These are phyloP conservation scores for Coemansia sp. DNA, from an alignment of 192 early-diverging fungal species.

Conservation along the genomic window DNA sequence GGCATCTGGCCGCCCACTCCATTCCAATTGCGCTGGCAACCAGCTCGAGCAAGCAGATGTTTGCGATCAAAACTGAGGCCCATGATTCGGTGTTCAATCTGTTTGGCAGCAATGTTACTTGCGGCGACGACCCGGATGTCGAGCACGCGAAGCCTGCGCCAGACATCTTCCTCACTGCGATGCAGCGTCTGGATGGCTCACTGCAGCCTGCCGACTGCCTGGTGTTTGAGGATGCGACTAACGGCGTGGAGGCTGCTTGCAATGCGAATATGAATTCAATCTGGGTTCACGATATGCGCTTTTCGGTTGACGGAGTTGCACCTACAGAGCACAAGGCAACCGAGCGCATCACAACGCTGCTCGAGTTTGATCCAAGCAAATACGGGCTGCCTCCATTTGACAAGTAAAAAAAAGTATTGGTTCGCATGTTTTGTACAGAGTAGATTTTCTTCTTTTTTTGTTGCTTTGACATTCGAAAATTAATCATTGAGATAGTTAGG, in stretches of 20 bases:
- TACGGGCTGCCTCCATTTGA: slow-evolving; percentile 61
- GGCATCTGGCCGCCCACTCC: slow-evolving; percentile 66
- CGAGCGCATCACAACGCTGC: slow-evolving; percentile 60
- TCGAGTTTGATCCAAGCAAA: slow-evolving; percentile 64
- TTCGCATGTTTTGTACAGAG: background rate
- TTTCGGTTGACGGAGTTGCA: slow-evolving; percentile 44
- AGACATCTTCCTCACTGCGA: slow-evolving; percentile 83
- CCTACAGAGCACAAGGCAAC: slow-evolving; percentile 55
- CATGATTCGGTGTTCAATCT: slow-evolving; percentile 71
- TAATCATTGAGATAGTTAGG: too few relatives aligned
- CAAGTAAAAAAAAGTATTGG: background rate
- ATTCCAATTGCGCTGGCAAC: slow-evolving; percentile 85
- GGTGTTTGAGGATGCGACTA: slow-evolving; percentile 91
- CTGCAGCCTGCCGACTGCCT: slow-evolving; percentile 60
- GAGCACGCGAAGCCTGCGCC: slow-evolving; percentile 84
- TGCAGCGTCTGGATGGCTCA: slow-evolving; percentile 55
- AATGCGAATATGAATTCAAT: slow-evolving; percentile 80
- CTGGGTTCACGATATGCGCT: slow-evolving; percentile 84
- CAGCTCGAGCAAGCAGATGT: slow-evolving; percentile 74
- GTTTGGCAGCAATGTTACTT: slow-evolving; percentile 75
- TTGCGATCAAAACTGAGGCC: slow-evolving; percentile 65
- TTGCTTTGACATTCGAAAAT: too few relatives aligned
- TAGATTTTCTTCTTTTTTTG: background rate
- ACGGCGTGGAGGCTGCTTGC: slow-evolving; percentile 79
- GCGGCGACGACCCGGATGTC: slow-evolving; percentile 85